phyloP scores from a whole-genome alignment of 2,329 filamentous ascomycete genomes.

The Xylariaceae sp. region DNA sequence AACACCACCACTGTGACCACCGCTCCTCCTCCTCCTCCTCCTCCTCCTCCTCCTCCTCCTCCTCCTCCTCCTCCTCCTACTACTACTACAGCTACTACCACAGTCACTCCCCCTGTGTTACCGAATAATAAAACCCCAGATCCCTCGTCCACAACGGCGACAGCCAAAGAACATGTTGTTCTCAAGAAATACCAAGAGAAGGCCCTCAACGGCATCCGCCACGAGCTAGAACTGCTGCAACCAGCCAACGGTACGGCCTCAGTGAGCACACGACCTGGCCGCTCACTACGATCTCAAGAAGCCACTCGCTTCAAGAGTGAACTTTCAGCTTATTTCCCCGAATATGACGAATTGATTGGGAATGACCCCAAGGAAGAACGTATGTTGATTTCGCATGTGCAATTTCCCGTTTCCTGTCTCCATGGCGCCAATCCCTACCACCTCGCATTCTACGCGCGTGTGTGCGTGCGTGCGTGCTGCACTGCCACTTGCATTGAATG shows the following conservation, averaged over 20 bases:
- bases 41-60: conserved; percentile 20
- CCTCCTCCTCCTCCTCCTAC: conserved; percentile 15
- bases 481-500: too few relatives aligned
- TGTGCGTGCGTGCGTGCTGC: conserved; percentile 1
- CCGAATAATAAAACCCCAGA: too few relatives aligned
- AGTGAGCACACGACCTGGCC: conserved; percentile 58
- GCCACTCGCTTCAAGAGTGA: conserved; percentile 86
- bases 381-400: conserved; percentile 41
- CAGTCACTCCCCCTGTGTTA: conserved; percentile 11
- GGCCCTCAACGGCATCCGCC: conserved; percentile 57
- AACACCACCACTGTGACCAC: conserved; percentile 19
- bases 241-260: conserved; percentile 40
- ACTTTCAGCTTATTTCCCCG: conserved; percentile 82
- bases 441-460: conserved; percentile 7
- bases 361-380: conserved; percentile 75
- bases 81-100: conserved; percentile 15
- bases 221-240: conserved; percentile 56
- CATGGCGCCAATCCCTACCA: neutral
- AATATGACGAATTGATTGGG: conserved; percentile 91
- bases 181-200: conserved; percentile 53
- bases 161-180: conserved; percentile 22
- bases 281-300: conserved; percentile 81
- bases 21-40: conserved; percentile 13
- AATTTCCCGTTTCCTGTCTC: neutral
- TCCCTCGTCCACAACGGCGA: conserved; percentile 25